These are phyloP conservation scores for Populus hybrid DNA, from an alignment of 441 rosid genomes.

Conservation along the genomic window DNA sequence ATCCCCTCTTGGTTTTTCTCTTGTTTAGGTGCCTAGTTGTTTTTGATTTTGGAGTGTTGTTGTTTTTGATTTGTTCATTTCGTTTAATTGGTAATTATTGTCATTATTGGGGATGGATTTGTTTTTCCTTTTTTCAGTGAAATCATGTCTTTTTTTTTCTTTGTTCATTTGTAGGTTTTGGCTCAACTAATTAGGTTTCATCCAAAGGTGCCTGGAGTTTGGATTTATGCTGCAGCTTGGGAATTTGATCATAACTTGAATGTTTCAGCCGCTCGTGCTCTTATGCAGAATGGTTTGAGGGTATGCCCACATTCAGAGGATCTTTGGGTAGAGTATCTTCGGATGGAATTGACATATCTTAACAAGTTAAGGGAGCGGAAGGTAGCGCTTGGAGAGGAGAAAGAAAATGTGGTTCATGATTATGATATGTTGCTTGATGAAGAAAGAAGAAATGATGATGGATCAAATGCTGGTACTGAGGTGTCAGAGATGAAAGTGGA, in stretches of 20 bases:
- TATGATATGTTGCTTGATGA: constrained; percentile 64
- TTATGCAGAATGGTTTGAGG: constrained; percentile 89
- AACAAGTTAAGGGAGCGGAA: constrained; percentile 81
- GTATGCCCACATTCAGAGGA: constrained; percentile 74
- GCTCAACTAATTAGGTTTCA: constrained; percentile 88
- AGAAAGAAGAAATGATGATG: constrained; percentile 29
- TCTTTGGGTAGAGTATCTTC: constrained; percentile 87
- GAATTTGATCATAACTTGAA: constrained; percentile 84
- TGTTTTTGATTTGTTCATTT: not conserved
- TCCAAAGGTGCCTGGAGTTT: constrained; percentile 79
- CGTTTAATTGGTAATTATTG: not conserved
- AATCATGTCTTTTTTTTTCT: not conserved
- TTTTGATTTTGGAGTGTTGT: not conserved
- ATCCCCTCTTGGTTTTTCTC: too few relatives aligned
- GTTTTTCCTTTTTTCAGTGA: not conserved
- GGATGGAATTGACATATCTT: constrained; percentile 86
- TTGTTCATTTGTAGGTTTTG: constrained; percentile 44
- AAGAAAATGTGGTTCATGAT: constrained; percentile 52
- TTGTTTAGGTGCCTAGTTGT: too few relatives aligned
- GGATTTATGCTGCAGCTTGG: constrained; percentile 99
- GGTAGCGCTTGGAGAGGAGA: constrained; percentile 78
- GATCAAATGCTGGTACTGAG: constrained; percentile 32
- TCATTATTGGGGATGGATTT: not conserved
- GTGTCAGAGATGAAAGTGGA: constrained; percentile 45
- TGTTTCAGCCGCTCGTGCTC: constrained; percentile 79